Percentiles rank a stretch among this genome's conserved stretches.
phyloP scores from a whole-genome alignment of 2,329 filamentous ascomycete species.

The Diaporthe vexans region DNA sequence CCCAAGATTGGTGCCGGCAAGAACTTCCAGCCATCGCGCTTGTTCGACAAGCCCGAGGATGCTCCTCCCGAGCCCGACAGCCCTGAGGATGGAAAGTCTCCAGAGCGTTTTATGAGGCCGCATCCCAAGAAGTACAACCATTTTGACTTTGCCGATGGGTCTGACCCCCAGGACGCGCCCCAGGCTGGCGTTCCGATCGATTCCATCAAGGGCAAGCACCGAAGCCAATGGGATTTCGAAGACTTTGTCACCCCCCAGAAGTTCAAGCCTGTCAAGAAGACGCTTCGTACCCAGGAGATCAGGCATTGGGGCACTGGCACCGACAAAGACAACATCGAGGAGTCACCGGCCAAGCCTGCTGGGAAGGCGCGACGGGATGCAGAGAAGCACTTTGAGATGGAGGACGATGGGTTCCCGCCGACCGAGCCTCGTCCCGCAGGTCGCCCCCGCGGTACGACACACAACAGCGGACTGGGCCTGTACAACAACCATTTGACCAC shows the following conservation, averaged over 20 bases:
- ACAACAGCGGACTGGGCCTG: conserved; percentile 78
- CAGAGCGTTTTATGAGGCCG: conserved; percentile 68
- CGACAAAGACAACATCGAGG: conserved; percentile 72
- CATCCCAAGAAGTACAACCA: conserved; percentile 87
- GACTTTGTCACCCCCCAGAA: conserved; percentile 91
- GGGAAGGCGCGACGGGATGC: conserved; percentile 83
- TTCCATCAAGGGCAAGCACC: conserved; percentile 71
- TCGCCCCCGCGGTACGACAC: conserved; percentile 66
- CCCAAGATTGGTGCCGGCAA: conserved; percentile 70
- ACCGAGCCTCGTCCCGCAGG: conserved; percentile 61
- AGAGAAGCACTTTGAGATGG: conserved; percentile 86
- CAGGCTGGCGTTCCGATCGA: conserved; percentile 57
- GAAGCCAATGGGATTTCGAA: conserved; percentile 87
- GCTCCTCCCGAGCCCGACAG: conserved; percentile 53
- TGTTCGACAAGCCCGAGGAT: conserved; percentile 72
- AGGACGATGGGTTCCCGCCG: conserved; percentile 77
- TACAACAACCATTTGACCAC: conserved; percentile 84
- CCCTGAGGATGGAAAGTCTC: conserved; percentile 56
- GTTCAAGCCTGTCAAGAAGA: conserved; percentile 70
- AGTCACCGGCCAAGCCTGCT: conserved; percentile 71
- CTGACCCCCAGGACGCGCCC: conserved; percentile 63
- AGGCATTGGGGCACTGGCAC: conserved; percentile 79
- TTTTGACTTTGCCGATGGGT: conserved; percentile 83
- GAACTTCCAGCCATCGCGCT: conserved; percentile 73
- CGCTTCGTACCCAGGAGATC: conserved; percentile 74